Percentiles rank a stretch among this genome's conserved stretches.
Conservation (phyloP, 495 filamentous ascomycete genomes). For the Trichoderma virens region DNA sequence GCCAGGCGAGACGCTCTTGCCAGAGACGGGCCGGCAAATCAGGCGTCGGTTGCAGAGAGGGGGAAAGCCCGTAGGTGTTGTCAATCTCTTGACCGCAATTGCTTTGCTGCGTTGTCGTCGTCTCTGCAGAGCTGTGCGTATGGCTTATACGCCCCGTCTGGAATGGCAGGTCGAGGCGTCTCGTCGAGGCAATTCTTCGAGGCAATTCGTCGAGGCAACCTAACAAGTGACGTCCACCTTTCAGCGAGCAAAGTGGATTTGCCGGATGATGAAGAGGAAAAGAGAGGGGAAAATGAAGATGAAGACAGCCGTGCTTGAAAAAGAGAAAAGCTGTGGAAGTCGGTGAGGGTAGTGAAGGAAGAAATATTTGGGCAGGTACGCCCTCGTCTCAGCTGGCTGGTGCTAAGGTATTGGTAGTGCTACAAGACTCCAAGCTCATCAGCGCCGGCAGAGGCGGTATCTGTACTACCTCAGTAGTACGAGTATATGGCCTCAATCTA, state of each 20-base stretch:
- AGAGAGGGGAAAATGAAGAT: neutral
- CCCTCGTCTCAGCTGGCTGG: neutral
- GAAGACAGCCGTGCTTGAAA: neutral
- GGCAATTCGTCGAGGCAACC: too few species aligned
- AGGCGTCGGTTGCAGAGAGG: neutral
- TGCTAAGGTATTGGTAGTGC: neutral
- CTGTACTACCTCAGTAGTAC: too few species aligned
- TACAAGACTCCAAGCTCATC: neutral
- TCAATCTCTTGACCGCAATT: neutral
- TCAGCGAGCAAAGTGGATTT: too few species aligned
- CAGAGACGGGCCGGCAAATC: neutral
- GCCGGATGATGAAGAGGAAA: too few species aligned
- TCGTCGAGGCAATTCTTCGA: too few species aligned
- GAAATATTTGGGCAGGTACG: neutral
- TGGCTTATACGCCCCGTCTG: too few species aligned
- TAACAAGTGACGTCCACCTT: too few species aligned
- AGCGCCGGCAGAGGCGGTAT: too few species aligned
- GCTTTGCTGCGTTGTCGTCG: too few species aligned
- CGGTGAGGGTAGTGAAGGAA: neutral
- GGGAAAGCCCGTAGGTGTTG: neutral
- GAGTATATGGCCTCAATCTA: too few species aligned
- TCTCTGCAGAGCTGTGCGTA: too few species aligned
- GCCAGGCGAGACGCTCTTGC: neutral
- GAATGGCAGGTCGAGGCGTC: too few species aligned
- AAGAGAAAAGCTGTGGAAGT: neutral